Conservation (phyloP, 1,284 basidiomycete genomes). For the Ceratobasidium sp. region DNA sequence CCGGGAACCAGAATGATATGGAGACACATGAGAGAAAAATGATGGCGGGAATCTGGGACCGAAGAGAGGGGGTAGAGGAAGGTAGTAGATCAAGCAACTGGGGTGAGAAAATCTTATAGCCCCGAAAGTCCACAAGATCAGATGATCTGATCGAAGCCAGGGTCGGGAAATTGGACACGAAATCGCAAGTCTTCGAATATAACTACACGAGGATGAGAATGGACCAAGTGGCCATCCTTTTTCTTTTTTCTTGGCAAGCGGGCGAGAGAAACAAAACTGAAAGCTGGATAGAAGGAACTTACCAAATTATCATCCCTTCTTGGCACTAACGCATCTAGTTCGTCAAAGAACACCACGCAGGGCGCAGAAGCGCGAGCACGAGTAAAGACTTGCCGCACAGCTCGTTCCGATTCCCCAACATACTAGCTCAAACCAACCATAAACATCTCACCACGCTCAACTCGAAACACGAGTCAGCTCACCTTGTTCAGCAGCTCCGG, state of each 20-base stretch:
- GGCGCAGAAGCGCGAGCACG: constrained; percentile 89
- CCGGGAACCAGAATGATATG: neutral
- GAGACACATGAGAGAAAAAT: neutral
- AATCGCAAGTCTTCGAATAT: neutral
- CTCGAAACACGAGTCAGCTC: constrained; percentile 50
- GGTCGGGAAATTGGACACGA: neutral
- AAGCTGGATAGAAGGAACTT: constrained; percentile 53
- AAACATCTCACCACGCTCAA: neutral
- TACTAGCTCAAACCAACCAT: constrained; percentile 70
- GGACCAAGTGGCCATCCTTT: neutral
- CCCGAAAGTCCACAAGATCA: neutral
- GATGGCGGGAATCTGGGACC: neutral
- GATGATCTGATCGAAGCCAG: constrained; percentile 13
- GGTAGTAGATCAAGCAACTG: neutral
- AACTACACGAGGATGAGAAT: neutral
- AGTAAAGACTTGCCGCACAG: constrained; percentile 93
- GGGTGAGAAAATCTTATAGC: neutral
- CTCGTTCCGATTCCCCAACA: constrained; percentile 96
- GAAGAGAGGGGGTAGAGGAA: neutral
- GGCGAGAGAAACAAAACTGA: neutral
- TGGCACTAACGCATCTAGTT: constrained; percentile 96
- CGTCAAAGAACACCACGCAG: constrained; percentile 96
- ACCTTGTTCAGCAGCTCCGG: constrained; percentile 97
- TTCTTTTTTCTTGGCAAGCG: neutral
- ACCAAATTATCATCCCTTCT: constrained; percentile 92